Evolutionary conservation across 805 yeast species (phyloP), one percentile per base, ranked within the genome.

Genomic region (Candida argentea): DNA sequence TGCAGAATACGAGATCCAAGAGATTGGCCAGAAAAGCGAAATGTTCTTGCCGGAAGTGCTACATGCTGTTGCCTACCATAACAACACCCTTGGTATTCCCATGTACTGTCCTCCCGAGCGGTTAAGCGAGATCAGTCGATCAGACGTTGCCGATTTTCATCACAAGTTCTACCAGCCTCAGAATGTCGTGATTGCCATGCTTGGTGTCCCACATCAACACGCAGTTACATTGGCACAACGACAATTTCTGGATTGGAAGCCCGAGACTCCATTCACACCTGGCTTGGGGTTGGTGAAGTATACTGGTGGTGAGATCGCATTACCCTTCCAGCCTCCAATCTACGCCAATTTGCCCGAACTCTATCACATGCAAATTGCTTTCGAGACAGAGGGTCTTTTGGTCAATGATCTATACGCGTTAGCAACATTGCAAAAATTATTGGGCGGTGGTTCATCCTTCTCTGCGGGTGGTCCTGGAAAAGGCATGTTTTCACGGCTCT

Each of bases 381-480:
- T 82, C 49, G 89, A 91, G 51, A 94, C 96, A 14, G 63, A 81
- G 3, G 79, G 95, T 1, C 77, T 86, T 18, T 70, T 73, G 28
- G 77, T 81, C 47, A 84, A 83, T 12, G 96, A 91, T 43, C 74
- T 87, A 24, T 91, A 91, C 46, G 93, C 94, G 2, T 61, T 86
- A 22, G 95, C 97, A 2, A 76, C 86, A 1, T 63, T 91, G 33
- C 97, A 91, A 50, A 84, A 87, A 34, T 62, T 89, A 14, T 60
- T 91, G 9, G 98, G 98, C 24, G 96, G 97, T 20, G 98, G 97
- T 32, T 94, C 95, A 4, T 86, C 97, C 2, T 91, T 91, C 48
- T 78, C 93, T 12, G 97, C 98, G 6, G 98, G 98, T 39, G 98
- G 98, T 0, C 98, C 98, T 11, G 98, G 98, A 30, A 91, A 91